Conservation (phyloP, 2,329 filamentous ascomycete genomes). For the Ceratocystis papillata region DNA sequence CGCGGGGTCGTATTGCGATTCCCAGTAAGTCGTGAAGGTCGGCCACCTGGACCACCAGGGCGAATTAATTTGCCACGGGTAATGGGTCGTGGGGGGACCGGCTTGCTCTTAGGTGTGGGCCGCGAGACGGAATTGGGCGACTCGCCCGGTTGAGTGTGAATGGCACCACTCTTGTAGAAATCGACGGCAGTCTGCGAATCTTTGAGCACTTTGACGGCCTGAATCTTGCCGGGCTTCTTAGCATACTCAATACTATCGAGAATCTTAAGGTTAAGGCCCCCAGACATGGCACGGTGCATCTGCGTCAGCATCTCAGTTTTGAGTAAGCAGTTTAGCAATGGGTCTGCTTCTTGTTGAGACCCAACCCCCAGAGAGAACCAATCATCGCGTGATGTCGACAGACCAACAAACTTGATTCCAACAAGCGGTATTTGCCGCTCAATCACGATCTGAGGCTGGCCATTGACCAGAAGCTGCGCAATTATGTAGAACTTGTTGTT, state of each 20-base stretch:
- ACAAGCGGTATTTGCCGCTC: constrained; percentile 76
- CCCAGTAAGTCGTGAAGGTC: constrained; percentile 58
- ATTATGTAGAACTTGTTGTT: constrained; percentile 81
- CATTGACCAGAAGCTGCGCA: constrained; percentile 70
- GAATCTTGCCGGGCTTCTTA: constrained; percentile 92
- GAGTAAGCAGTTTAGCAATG: constrained; percentile 83
- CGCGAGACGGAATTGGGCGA: constrained; percentile 69
- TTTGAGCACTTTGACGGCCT: constrained; percentile 79
- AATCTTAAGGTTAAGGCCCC: constrained; percentile 71
- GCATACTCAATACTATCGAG: constrained; percentile 83
- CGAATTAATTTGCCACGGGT: constrained; percentile 87
- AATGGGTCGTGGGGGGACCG: constrained; percentile 77
- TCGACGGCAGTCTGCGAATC: constrained; percentile 69
- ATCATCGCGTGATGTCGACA: constrained; percentile 76
- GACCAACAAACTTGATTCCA: constrained; percentile 76
- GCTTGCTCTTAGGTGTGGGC: constrained; percentile 78
- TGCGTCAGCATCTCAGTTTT: constrained; percentile 98
- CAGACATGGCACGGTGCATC: constrained; percentile 67
- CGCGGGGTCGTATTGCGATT: constrained; percentile 38
- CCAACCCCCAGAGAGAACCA: constrained; percentile 91
- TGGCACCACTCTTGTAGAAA: constrained; percentile 83
- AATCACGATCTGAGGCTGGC: constrained; percentile 66
- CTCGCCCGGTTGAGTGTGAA: constrained; percentile 80
- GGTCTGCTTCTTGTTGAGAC: constrained; percentile 84
- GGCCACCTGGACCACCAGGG: constrained; percentile 74